phyloP scores from a whole-genome alignment of 2,329 filamentous ascomycete species.

The Chrysoporthe deuterocubensis region DNA sequence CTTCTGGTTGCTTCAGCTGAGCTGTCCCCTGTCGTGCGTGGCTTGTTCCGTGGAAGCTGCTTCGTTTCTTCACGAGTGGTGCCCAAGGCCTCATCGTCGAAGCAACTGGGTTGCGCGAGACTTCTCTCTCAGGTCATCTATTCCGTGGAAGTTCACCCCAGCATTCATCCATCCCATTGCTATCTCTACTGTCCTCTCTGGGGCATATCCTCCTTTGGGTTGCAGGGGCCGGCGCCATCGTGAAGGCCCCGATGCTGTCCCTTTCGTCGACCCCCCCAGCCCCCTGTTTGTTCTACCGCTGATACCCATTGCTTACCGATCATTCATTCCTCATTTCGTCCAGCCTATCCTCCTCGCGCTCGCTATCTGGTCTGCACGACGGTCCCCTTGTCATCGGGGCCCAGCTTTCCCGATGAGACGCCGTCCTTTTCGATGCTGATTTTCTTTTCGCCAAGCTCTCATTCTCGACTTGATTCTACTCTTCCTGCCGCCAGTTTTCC shows the following conservation, averaged over 20 bases:
- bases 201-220: constrained; percentile 1
- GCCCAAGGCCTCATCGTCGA: not conserved
- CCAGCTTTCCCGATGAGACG: constrained; percentile 13
- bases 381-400: constrained; percentile 2
- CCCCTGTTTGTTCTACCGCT: constrained; percentile 19
- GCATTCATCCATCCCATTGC: not conserved
- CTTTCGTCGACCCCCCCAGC: constrained; percentile 15
- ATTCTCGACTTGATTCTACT: not conserved
- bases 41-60: not conserved
- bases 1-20: not conserved
- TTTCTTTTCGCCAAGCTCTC: not conserved
- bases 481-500: not conserved
- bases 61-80: not conserved
- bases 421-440: not conserved
- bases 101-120: not conserved
- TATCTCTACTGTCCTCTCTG: not conserved
- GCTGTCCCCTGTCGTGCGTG: not conserved
- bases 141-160: not conserved
- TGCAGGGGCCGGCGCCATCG: constrained; percentile 3
- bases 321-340: constrained; percentile 14
- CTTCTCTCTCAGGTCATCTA: not conserved
- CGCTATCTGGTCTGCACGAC: constrained; percentile 12
- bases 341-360: constrained; percentile 13
- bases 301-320: constrained; percentile 22
- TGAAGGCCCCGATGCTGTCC: not conserved